phyloP scores from a whole-genome alignment of 768 basidiomycete genomes.

The Artomyces pyxidatus region DNA sequence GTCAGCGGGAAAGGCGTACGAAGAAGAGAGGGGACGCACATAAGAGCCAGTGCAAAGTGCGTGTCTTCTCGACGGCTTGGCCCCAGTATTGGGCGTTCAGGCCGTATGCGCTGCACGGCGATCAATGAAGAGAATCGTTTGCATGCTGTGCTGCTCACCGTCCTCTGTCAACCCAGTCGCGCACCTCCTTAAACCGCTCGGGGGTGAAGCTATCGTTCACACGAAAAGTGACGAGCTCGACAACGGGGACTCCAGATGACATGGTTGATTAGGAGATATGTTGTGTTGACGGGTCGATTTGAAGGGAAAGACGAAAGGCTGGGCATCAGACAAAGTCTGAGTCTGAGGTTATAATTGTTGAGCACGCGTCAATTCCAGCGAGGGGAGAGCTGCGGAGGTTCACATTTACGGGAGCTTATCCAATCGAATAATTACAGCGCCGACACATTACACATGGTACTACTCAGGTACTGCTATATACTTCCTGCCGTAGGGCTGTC shows the following conservation, averaged over 20 bases:
- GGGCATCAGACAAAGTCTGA: too few species aligned
- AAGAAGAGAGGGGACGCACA: not conserved
- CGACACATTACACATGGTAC: too few species aligned
- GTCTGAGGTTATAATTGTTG: too few species aligned
- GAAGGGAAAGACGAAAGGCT: too few species aligned
- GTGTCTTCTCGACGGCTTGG: not conserved
- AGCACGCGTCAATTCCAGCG: too few species aligned
- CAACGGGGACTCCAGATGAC: not conserved
- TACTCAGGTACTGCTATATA: too few species aligned
- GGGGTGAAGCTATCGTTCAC: not conserved
- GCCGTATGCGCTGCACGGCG: not conserved
- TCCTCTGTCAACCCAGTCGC: not conserved
- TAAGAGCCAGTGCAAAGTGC: not conserved
- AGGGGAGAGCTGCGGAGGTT: too few species aligned
- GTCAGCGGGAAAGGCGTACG: not conserved
- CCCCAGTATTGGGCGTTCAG: conserved; percentile 2
- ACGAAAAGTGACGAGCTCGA: conserved; percentile 3
- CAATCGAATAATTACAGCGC: too few species aligned
- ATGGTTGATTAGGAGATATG: too few species aligned
- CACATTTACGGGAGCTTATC: too few species aligned
- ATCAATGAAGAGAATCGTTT: not conserved
- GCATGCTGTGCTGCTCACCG: not conserved
- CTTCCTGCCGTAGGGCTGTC: too few species aligned
- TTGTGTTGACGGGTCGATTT: too few species aligned
- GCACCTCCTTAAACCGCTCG: conserved; percentile 2